A percentile compares a stretch with the other conserved stretches of the same genome.
Conservation (phyloP, 225 moss, liverwort and hornwort species). For the Bryum argenteum region DNA sequence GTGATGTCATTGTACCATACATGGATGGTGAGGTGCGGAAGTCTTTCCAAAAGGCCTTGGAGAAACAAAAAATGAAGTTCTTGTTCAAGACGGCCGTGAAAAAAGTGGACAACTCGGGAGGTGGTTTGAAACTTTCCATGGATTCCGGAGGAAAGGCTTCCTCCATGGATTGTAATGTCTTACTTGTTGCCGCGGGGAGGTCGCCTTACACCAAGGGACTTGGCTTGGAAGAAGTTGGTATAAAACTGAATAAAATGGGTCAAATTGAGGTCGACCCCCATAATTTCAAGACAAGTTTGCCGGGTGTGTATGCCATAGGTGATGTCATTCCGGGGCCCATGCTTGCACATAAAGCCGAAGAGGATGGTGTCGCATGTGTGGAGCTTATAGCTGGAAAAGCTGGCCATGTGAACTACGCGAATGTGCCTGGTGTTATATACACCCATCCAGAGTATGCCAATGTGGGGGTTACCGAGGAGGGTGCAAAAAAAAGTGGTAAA, state of each 20-base stretch:
- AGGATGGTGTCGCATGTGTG: conserved; percentile 88
- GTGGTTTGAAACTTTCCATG: conserved; percentile 63
- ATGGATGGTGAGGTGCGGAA: conserved; percentile 71
- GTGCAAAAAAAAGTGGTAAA: conserved; percentile 76
- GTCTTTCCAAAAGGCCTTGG: conserved; percentile 56
- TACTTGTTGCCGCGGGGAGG: conserved; percentile 88
- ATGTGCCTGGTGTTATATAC: conserved; percentile 89
- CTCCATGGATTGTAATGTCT: conserved; percentile 70
- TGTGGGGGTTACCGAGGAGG: conserved; percentile 94
- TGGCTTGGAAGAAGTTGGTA: conserved; percentile 80
- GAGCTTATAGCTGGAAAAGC: conserved; percentile 91
- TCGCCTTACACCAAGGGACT: conserved; percentile 73
- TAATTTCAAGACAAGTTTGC: conserved; percentile 73
- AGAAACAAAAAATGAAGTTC: conserved; percentile 82
- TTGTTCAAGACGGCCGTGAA: conserved; percentile 80
- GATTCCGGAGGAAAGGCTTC: conserved; percentile 73
- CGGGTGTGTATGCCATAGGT: conserved; percentile 85
- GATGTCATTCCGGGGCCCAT: conserved; percentile 97
- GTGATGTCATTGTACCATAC: conserved; percentile 67
- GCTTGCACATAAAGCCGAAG: conserved; percentile 98
- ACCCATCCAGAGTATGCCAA: conserved; percentile 96
- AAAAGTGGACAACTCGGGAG: conserved; percentile 69
- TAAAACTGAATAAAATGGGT: conserved; percentile 85
- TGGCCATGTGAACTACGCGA: conserved; percentile 95
- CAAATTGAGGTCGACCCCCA: conserved; percentile 77